A percentile compares a stretch with the other conserved stretches of the same genome.
Conservation (phyloP, 176 grass and related monocot species). For the Musa itinerans region DNA sequence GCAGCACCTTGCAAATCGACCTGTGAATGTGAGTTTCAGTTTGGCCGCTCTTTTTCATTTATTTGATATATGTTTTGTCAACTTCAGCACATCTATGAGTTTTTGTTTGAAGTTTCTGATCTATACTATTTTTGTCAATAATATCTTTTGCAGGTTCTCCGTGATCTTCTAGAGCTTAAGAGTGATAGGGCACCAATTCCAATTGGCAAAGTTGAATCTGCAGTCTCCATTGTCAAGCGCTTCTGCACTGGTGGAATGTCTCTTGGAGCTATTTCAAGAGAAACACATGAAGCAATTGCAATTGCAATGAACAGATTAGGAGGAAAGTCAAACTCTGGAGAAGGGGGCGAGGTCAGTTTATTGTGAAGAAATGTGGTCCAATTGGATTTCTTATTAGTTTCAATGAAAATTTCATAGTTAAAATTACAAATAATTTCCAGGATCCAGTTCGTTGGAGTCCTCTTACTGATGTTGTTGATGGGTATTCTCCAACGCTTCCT, state of each 20-base stretch:
- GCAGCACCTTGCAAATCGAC: slow-evolving; percentile 96
- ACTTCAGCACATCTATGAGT: not conserved
- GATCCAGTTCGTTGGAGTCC: slow-evolving; percentile 98
- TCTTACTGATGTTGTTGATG: slow-evolving; percentile 90
- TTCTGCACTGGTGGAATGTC: slow-evolving; percentile 99
- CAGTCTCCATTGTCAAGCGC: slow-evolving; percentile 82
- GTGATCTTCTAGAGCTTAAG: slow-evolving; percentile 93
- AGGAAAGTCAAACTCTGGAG: slow-evolving; percentile 97
- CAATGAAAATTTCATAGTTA: not conserved
- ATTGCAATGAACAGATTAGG: slow-evolving; percentile 99
- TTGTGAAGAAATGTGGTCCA: not conserved
- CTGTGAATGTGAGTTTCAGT: slow-evolving; percentile 76
- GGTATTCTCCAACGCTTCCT: slow-evolving; percentile 98
- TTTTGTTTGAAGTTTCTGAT: not conserved
- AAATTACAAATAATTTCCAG: slow-evolving; percentile 27
- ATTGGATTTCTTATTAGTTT: not conserved
- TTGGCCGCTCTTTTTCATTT: slow-evolving; percentile 26
- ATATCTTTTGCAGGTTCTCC: slow-evolving; percentile 60
- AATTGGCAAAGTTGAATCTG: slow-evolving; percentile 97
- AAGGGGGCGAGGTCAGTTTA: slow-evolving; percentile 94
- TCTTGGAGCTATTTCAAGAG: slow-evolving; percentile 97
- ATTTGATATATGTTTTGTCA: not conserved
- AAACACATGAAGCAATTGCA: slow-evolving; percentile 98
- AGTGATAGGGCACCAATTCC: slow-evolving; percentile 62
- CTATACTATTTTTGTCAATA: no score